A percentile compares a stretch with the other conserved stretches of the same genome.
phyloP scores from a whole-genome alignment of 768 basidiomycete species.

The Rhizopogon salebrosus region DNA sequence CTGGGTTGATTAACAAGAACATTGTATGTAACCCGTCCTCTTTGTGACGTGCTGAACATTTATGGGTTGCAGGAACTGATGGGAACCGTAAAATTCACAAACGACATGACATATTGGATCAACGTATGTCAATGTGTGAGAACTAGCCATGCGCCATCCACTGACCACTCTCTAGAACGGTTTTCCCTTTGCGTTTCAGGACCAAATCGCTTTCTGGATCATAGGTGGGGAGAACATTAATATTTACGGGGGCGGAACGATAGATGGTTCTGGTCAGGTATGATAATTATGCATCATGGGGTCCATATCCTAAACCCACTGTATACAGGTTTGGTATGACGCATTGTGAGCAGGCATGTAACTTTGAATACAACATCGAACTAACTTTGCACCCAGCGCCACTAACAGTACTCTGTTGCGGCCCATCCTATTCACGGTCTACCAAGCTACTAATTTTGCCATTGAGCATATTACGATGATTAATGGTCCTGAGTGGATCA shows the following conservation, averaged over 20 bases:
- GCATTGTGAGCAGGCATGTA: slow-evolving; percentile 31
- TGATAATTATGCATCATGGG: slow-evolving; percentile 6
- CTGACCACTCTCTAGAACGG: slow-evolving; percentile 32
- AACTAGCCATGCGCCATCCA: neutral
- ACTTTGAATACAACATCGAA: neutral
- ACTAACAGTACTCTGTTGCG: slow-evolving; percentile 42
- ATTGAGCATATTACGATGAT: slow-evolving; percentile 44
- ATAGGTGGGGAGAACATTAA: slow-evolving; percentile 44
- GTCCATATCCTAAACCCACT: neutral
- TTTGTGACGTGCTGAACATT: neutral
- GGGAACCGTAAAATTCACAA: slow-evolving; percentile 47
- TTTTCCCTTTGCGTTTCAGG: slow-evolving; percentile 50
- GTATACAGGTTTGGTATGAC: slow-evolving; percentile 48
- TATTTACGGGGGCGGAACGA: slow-evolving; percentile 55
- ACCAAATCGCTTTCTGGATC: slow-evolving; percentile 50
- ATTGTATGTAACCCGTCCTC: slow-evolving; percentile 33
- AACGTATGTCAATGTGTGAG: slow-evolving; percentile 32
- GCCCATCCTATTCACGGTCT: slow-evolving; percentile 53
- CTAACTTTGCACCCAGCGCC: slow-evolving; percentile 25
- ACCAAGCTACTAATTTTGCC: slow-evolving; percentile 42
- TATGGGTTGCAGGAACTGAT: slow-evolving; percentile 34
- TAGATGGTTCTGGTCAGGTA: slow-evolving; percentile 63
- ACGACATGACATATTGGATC: slow-evolving; percentile 50
- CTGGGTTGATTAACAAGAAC: slow-evolving; percentile 41
- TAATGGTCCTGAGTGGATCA: slow-evolving; percentile 50